Evolutionary conservation across 208 protist species (phyloP), one percentile per base, ranked within the genome.

Genomic region (Wallacemonas sp.): DNA sequence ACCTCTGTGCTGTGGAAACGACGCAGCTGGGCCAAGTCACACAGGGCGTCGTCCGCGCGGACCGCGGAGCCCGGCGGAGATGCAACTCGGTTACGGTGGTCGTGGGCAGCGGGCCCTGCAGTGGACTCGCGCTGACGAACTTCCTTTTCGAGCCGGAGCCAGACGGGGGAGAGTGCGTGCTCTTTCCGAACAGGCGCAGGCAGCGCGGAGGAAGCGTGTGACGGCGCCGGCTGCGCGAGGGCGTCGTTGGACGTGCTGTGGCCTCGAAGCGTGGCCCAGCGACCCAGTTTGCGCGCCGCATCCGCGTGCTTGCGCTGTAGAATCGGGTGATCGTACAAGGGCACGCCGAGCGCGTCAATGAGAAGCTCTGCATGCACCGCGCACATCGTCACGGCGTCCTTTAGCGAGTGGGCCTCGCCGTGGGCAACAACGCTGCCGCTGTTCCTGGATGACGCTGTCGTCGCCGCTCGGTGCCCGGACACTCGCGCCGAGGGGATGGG

Each of bases 311-410:
- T 87, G 31, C 70, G 63, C 74, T 96, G 91, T 48, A 96, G 54
- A 29, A 73, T 26, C 0, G 70, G 18, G 57, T 93, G 68, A 59
- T 96, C 88, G 72, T 93, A 96, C 28, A 91, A 48, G 3, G 80
- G 70, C 20, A 88, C 46, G 3, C 91, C 91, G 22, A 92, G 57
- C 11, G 84, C 70, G 55, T 96, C 91, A 28, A 96, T 72, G 2
- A 96, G 66, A 3, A 94, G 67, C 69, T 96, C 88, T 7, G 88
- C 86, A 52, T 96, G 91, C 57, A 92, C 81, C 41, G 79, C 74
- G 70, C 88, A 96, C 78, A 96, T 73, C 4, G 84, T 46, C 28
- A 86, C 2, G 10, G 91, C 79, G 11, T 93, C 89, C 39, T 76
- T 75, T 33, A 70, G 72, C 20, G 73, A 81, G 48, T 87, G 85